A percentile compares a stretch with the other conserved stretches of the same genome.
Evolutionary conservation across 192 early-diverging fungal genomes (phyloP).

Genomic region (Globomyces pollinis-pini): DNA sequence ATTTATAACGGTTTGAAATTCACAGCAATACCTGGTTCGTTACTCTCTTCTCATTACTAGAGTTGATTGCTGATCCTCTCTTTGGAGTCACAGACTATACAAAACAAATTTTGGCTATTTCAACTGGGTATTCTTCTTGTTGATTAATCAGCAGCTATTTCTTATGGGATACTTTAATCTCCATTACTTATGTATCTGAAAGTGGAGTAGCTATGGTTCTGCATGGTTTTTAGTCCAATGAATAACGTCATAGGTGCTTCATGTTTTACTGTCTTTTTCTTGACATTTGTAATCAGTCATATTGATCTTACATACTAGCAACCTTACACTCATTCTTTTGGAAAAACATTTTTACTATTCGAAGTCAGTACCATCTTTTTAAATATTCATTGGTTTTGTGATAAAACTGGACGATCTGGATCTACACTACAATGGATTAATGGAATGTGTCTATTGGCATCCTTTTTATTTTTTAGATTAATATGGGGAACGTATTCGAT

Average conservation of each 20-base stretch:
- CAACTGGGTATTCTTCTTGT: too few species aligned
- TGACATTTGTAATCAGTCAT: slow-evolving; percentile 38
- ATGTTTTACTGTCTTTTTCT: slow-evolving; percentile 70
- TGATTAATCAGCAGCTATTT: too few species aligned
- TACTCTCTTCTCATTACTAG: slow-evolving; percentile 1
- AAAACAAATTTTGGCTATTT: slow-evolving; percentile 69
- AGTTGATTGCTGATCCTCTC: slow-evolving; percentile 58
- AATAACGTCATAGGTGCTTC: too few species aligned
- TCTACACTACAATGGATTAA: slow-evolving; percentile 75
- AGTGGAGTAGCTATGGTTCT: slow-evolving; percentile 73
- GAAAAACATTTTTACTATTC: slow-evolving; percentile 79
- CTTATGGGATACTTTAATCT: slow-evolving; percentile 78
- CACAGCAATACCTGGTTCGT: background rate
- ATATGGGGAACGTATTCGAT: slow-evolving; percentile 60
- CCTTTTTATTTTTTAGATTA: slow-evolving; percentile 71
- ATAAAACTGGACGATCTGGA: slow-evolving; percentile 84
- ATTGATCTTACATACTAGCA: slow-evolving; percentile 12
- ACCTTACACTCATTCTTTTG: slow-evolving; percentile 82
- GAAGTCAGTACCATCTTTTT: slow-evolving; percentile 85
- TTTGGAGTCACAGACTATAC: slow-evolving; percentile 67
- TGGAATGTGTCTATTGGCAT: slow-evolving; percentile 61
- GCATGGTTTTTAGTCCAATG: too few species aligned
- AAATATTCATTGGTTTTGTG: slow-evolving; percentile 88
- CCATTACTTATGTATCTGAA: slow-evolving; percentile 56
- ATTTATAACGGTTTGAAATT: slow-evolving; percentile 52